Base-by-base conservation (phyloP, 1,284 basidiomycete genomes). In the Phellopilus nigrolimitatus region DNA sequence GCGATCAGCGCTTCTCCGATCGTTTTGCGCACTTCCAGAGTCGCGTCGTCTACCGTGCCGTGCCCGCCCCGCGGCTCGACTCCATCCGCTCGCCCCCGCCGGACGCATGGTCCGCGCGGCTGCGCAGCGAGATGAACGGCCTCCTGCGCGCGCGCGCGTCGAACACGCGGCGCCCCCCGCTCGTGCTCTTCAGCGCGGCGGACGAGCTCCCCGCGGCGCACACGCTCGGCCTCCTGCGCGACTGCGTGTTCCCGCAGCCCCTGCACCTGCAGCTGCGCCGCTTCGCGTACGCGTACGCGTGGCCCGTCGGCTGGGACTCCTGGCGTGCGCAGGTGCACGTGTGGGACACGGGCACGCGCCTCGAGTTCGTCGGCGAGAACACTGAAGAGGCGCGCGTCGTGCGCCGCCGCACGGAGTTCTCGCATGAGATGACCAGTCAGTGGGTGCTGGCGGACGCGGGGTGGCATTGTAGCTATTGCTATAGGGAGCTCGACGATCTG, bases 251-350 rank as follows among this genome's bases (percentile, higher is more conserved):
- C 17, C 62, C 61, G 0, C 47, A 57, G 4, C 61, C 64, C 8
- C 43, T 75, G 9, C 73, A 74, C 46, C 62, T 75, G 7, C 64
- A 69, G 21, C 58, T 74, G 56, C 60, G 61, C 41, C 66, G 67
- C 45, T 74, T 68, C 56, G 56, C 68, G 38, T 74, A 74, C 57
- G 62, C 61, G 8, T 73, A 68, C 58, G 65, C 69, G 54, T 72
- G 63, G 52, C 66, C 63, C 9, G 54, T 63, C 19, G 59, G 55
- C 12, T 64, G 63, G 65, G 50, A 46, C 22, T 40, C 43, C 44
- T 72, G 67, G 67, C 59, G 68, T 15, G 62, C 66, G 5, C 60
- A 63, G 44, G 60, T 64, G 13, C 64, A 67, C 40, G 53, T 57
- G 2, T 68, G 64, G 64, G 53, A 51, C 1, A 45, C 38, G 13